Evolutionary conservation across 176 grass and related monocot genomes (phyloP).

Genomic region (Neostapfia colusana): DNA sequence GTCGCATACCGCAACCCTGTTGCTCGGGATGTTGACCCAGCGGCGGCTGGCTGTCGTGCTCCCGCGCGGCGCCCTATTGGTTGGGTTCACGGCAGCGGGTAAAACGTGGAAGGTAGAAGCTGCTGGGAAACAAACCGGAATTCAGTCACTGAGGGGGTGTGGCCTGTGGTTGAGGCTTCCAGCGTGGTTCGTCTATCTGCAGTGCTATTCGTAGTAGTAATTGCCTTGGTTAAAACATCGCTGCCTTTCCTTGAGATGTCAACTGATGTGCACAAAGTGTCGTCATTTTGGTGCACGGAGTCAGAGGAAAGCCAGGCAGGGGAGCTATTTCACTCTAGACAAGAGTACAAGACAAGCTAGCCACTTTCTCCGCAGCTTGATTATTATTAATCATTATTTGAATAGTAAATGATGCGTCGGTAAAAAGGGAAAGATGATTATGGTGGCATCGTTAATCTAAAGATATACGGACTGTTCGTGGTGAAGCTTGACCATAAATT

Average conservation of each 20-base stretch:
- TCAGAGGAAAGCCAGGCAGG: neutral
- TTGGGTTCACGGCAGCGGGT: neutral
- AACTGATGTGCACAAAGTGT: neutral
- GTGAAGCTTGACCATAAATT: no score
- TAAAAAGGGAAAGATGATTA: neutral
- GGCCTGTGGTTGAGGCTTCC: neutral
- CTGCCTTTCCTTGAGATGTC: neutral
- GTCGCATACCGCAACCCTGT: slow-evolving; percentile 18
- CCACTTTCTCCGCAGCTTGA: neutral
- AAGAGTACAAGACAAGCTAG: neutral
- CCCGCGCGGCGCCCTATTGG: slow-evolving; percentile 23
- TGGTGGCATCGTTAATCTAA: neutral
- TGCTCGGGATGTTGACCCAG: neutral
- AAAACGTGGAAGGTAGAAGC: neutral
- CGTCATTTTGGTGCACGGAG: no score
- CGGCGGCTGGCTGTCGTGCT: neutral
- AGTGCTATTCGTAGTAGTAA: neutral
- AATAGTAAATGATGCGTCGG: neutral
- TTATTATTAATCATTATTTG: neutral
- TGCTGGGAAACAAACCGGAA: neutral
- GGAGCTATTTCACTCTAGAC: neutral
- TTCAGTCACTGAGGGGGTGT: neutral
- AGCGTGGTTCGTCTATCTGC: neutral
- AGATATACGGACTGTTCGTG: neutral
- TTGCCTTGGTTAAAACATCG: neutral